These are phyloP conservation scores for Aspergillus sp. DNA, from an alignment of 2,329 filamentous ascomycete species.

Conservation along the genomic window DNA sequence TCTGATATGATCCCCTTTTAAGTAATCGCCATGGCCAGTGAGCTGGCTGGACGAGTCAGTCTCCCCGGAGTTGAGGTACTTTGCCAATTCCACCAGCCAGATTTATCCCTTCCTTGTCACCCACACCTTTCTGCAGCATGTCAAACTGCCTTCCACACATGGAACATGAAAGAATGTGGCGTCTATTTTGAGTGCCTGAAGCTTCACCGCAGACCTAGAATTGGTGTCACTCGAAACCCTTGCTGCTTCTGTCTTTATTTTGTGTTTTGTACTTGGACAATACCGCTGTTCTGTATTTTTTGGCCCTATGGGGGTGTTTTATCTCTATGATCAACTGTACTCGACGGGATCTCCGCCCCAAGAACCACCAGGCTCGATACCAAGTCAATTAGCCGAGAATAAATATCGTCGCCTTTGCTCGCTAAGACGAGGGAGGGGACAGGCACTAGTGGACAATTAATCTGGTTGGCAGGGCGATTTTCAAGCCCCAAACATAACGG, in stretches of 20 bases:
- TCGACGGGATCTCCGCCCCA: background rate
- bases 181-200: constrained; percentile 7
- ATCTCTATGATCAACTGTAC: background rate
- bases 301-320: background rate
- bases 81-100: background rate
- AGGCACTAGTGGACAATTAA: background rate
- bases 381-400: background rate
- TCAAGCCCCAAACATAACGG: background rate
- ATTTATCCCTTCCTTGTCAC: constrained; percentile 2
- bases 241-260: background rate
- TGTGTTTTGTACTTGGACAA: too few relatives aligned
- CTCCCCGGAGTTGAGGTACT: too few relatives aligned
- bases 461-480: background rate
- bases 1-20: constrained; percentile 1
- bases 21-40: background rate
- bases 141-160: constrained; percentile 12
- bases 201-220: constrained; percentile 8
- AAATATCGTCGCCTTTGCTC: background rate
- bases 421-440: background rate
- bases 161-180: constrained; percentile 8
- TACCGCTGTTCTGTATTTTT: too few relatives aligned
- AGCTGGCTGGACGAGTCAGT: background rate
- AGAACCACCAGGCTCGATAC: background rate
- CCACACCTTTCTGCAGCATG: constrained; percentile 1
- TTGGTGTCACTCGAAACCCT: constrained; percentile 10